Evolutionary conservation across 768 basidiomycete genomes (phyloP), one percentile per base, ranked within the genome.

Genomic region (Lentinula lateritia): DNA sequence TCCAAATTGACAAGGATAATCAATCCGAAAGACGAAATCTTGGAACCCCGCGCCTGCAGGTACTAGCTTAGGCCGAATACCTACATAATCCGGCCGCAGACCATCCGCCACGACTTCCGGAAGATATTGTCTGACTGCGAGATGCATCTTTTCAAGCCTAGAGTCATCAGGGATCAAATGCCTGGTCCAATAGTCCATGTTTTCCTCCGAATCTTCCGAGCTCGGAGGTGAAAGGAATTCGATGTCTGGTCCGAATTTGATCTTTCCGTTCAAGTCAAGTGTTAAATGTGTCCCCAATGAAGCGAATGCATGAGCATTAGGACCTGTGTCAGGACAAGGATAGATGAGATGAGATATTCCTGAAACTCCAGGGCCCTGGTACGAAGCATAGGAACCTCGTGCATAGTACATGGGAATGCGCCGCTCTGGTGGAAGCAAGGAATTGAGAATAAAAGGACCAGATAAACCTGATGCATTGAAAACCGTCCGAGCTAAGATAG

Each of bases 251-350:
- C 96, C 96, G 72, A 98, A 98, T 35, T 86, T 84, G 57, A 98
- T 82, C 63, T 90, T 89, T 0, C 92, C 90, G 52, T 88, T 82
- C 63, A 98, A 69, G 71, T 95, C 93, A 46, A 98, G 75, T 32
- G 93, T 94, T 28, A 98, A 78, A 74, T 98, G 97, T 10, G 94
- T 95, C 3, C 97, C 96, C 6, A 98, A 80, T 3, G 91, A 90
- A 62, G 92, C 88, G 69, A 96, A 91, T 6, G 84, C 80, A 56
- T 88, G 81, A 3, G 75, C 79, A 61, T 78, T 80, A 42, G 77
- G 76, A 8, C 82, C 83, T 9, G 80, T 82, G 58, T 85, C 80
- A 4, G 96, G 95, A 64, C 92, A 95, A 2, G 96, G 95, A 74
- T 99, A 98, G 68, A 99, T 86, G 62, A 99, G 83, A 65, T 87